Conservation (phyloP, 2,329 filamentous ascomycete species). For the Dactylellina drechsleri region DNA sequence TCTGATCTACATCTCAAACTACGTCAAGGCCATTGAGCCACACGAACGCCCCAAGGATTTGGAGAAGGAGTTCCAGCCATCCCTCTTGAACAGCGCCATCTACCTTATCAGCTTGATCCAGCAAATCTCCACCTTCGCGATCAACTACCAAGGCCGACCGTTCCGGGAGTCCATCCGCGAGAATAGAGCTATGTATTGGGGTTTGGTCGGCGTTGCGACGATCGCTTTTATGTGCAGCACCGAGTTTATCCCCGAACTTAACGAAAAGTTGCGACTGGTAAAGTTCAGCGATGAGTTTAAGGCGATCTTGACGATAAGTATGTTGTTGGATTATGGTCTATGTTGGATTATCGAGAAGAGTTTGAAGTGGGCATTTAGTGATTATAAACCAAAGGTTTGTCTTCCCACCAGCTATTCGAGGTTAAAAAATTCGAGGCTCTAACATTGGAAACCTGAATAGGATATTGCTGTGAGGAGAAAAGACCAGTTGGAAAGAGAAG, state of each 20-base stretch:
- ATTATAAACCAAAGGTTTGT: constrained; percentile 78
- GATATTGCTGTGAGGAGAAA: constrained; percentile 88
- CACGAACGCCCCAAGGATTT: constrained; percentile 76
- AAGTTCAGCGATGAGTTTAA: constrained; percentile 92
- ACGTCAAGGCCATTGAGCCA: constrained; percentile 84
- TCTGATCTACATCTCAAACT: constrained; percentile 90
- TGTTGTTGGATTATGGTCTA: constrained; percentile 85
- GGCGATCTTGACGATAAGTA: constrained; percentile 80
- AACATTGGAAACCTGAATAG: constrained; percentile 31
- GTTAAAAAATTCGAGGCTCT: not conserved
- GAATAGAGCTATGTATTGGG: constrained; percentile 98
- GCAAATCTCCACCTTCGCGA: constrained; percentile 97
- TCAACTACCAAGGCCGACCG: constrained; percentile 98
- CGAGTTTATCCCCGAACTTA: constrained; percentile 94
- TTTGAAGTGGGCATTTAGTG: constrained; percentile 85
- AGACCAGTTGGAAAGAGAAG: constrained; percentile 84
- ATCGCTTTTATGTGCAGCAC: constrained; percentile 95
- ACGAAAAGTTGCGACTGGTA: constrained; percentile 90
- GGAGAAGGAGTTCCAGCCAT: constrained; percentile 92
- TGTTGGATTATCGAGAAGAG: constrained; percentile 89
- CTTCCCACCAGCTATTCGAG: not conserved
- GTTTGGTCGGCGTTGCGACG: constrained; percentile 85
- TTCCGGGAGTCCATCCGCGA: constrained; percentile 96
- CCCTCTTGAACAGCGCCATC: constrained; percentile 93
- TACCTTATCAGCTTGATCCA: constrained; percentile 98